Evolutionary conservation across 225 moss, liverwort and hornwort species (phyloP).

Genomic region (Rhytidiadelphus loreus): DNA sequence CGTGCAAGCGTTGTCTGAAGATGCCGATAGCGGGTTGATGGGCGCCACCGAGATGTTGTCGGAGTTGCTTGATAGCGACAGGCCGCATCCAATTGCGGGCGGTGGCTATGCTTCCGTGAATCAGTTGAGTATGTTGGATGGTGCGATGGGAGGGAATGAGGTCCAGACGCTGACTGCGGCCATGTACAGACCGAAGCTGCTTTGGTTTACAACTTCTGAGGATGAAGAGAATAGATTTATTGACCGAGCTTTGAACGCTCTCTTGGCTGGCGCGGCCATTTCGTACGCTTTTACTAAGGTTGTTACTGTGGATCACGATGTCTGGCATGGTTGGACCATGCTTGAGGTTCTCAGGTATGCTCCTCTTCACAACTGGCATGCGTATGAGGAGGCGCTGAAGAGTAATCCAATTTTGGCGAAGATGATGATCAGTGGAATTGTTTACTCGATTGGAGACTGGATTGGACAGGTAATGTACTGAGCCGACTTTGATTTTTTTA

Average conservation of each 20-base stretch:
- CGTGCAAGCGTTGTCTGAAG: conserved; percentile 26
- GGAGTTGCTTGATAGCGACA: conserved; percentile 23
- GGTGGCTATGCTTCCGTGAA: not conserved
- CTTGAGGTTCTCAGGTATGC: conserved; percentile 74
- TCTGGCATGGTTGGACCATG: conserved; percentile 95
- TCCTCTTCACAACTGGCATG: conserved; percentile 83
- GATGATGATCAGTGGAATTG: conserved; percentile 96
- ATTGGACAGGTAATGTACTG: conserved; percentile 56
- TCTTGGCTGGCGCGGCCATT: conserved; percentile 58
- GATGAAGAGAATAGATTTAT: conserved; percentile 58
- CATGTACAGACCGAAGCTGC: conserved; percentile 55
- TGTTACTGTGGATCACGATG: conserved; percentile 80
- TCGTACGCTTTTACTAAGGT: conserved; percentile 52
- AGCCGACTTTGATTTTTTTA: no score
- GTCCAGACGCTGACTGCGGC: conserved; percentile 31
- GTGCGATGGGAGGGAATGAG: conserved; percentile 8
- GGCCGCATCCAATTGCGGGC: conserved; percentile 15
- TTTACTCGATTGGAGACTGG: conserved; percentile 90
- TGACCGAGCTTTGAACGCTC: conserved; percentile 55
- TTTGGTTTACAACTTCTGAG: conserved; percentile 83
- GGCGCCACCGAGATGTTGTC: not conserved
- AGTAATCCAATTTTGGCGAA: conserved; percentile 86
- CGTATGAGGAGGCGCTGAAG: conserved; percentile 66
- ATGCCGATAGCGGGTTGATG: not conserved
- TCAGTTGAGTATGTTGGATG: conserved; percentile 15